Percentiles rank a stretch among this genome's conserved stretches.
phyloP scores from a whole-genome alignment of 2,329 filamentous ascomycete genomes.

The Kalmusia sp. region DNA sequence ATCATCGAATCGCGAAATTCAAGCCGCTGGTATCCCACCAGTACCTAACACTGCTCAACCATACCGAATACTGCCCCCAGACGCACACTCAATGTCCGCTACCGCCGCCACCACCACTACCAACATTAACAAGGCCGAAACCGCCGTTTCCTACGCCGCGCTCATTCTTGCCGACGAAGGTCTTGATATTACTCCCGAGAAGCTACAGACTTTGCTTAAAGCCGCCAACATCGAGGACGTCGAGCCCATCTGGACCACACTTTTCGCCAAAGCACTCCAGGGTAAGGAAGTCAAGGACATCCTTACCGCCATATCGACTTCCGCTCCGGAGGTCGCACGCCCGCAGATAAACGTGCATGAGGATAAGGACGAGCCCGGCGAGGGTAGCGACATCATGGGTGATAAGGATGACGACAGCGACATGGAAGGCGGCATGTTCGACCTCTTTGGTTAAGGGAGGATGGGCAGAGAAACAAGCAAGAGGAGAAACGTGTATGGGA shows the following conservation, averaged over 20 bases:
- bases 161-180: conserved; percentile 98
- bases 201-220: conserved; percentile 89
- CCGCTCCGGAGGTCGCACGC: conserved; percentile 14
- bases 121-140: conserved; percentile 28
- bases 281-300: conserved; percentile 90
- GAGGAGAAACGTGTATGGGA: background rate
- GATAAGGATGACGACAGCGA: conserved; percentile 12
- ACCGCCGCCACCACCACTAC: conserved; percentile 7
- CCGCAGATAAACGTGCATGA: background rate
- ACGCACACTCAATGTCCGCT: conserved; percentile 9
- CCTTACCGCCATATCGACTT: conserved; percentile 76
- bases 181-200: conserved; percentile 96
- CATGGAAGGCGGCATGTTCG: conserved; percentile 15
- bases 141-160: conserved; percentile 92
- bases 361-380: conserved; percentile 4
- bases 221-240: conserved; percentile 85
- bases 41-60: too few species aligned
- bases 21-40: too few species aligned
- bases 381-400: conserved; percentile 6
- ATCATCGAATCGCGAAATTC: too few species aligned
- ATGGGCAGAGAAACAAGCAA: conserved; percentile 1
- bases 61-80: background rate
- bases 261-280: conserved; percentile 97
- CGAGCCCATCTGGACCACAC: conserved; percentile 95
- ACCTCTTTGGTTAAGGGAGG: conserved; percentile 8